A percentile compares a stretch with the other conserved stretches of the same genome.
Conservation (phyloP, 176 grass and related monocot genomes). For the Lolium multiflorum region DNA sequence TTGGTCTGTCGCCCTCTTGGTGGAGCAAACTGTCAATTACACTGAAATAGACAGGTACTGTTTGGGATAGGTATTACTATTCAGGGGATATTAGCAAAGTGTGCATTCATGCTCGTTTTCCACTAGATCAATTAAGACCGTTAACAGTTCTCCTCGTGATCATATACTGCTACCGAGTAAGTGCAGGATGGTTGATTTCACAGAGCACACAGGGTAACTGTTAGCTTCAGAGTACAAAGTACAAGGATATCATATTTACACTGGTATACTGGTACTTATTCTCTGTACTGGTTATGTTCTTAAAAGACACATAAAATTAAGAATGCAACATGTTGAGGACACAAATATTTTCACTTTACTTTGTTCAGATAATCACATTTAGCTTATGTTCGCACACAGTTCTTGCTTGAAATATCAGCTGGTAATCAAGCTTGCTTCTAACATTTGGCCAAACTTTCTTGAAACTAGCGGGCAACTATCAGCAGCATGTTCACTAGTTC, state of each 20-base stretch:
- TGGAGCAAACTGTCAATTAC: slow-evolving; percentile 36
- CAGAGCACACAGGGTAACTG: not conserved
- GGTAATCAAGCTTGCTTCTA: not conserved
- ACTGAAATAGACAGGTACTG: slow-evolving; percentile 42
- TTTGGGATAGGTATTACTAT: not conserved
- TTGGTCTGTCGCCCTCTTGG: slow-evolving; percentile 35
- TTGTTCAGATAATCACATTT: not conserved
- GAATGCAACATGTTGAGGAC: not conserved
- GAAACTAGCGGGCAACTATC: not conserved
- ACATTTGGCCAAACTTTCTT: not conserved
- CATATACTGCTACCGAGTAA: not conserved
- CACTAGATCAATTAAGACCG: slow-evolving; percentile 12
- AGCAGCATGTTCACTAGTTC: not conserved
- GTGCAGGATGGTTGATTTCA: no score
- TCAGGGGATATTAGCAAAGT: slow-evolving; percentile 22
- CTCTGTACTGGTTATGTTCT: not conserved
- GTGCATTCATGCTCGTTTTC: not conserved
- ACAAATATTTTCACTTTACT: not conserved
- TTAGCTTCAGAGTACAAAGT: not conserved
- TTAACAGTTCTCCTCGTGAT: slow-evolving; percentile 1
- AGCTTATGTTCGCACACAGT: not conserved
- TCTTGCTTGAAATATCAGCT: not conserved
- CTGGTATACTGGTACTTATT: not conserved
- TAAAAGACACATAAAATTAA: not conserved
- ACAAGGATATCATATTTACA: no score